Base-by-base conservation (phyloP, 495 filamentous ascomycete species). In the Lindgomyces ingoldianus region DNA sequence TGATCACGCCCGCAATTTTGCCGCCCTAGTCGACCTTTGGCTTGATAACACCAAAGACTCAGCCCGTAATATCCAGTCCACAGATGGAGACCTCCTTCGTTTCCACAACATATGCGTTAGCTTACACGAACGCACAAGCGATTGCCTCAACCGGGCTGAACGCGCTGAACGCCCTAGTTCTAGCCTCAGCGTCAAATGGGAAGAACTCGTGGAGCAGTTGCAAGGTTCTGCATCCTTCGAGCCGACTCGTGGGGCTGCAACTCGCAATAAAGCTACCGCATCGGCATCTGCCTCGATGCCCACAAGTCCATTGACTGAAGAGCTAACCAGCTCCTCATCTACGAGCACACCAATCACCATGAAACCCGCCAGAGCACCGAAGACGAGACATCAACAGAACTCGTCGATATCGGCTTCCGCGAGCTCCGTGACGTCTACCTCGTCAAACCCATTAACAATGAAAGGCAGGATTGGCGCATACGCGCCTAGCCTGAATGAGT, bases 1-100 rank as follows among this genome's bases (percentile, higher is more conserved):
- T 70, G 94, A 99, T 67, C 88, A 93, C 60, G 85, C 91, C 3
- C 85, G 91, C 53, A 91, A 89, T 73, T 97, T 90, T 70, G 92
- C 94, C 10, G 87, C 86, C n/a, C 77, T 99, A 18, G 88, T 96
- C 49, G 87, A 87, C 57, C 81, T 98, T 33, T 99, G 94, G 94
- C 81, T 94, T 16, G 88, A 91, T 39, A 72, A 78, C 18, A 79
- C 81, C 33, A 75, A 78, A 70, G 79, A 19, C 74, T 83, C 33
- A 50, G 79, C 63, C 33, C 80, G 71, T 25, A 75, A 77, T 29
- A 78, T 81, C 19, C 72, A 78, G n/a, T 44, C 72, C 9, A 77
- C 86, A 42, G 83, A 85, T 52, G 85, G 86, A 30, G 87, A 91
- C 49, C 71, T 93, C 21, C 74, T 79, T 25, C 74, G 76, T 29